A percentile compares a stretch with the other conserved stretches of the same genome.
Conservation (phyloP, 2,329 filamentous ascomycete species). For the Fusarium temperatum region DNA sequence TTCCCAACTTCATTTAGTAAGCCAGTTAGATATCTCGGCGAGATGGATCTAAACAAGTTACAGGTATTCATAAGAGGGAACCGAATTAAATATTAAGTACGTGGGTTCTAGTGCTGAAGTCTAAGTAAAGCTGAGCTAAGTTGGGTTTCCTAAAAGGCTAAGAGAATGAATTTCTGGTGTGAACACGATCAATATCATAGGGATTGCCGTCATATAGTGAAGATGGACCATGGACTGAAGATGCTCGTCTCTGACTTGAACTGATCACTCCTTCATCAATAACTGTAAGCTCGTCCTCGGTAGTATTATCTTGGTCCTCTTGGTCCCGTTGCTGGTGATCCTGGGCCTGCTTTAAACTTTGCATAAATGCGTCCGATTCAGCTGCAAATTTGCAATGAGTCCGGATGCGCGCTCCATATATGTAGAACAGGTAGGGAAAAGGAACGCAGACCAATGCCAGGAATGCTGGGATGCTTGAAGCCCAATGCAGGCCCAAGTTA, state of each 20-base stretch:
- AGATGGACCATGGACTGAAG: not conserved
- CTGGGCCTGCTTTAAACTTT: not conserved
- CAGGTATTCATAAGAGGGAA: fast-evolving
- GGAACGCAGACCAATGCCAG: not conserved
- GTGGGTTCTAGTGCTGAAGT: not conserved
- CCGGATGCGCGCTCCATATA: not conserved
- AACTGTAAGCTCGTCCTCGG: not conserved
- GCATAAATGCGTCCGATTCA: not conserved
- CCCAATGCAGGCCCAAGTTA: not conserved
- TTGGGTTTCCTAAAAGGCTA: not conserved
- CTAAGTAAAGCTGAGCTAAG: no score
- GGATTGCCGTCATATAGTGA: not conserved
- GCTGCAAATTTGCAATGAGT: not conserved
- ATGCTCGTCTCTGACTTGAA: not conserved
- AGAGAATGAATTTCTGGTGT: not conserved
- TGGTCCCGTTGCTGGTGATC: not conserved
- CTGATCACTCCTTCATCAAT: not conserved
- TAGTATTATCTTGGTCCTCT: not conserved
- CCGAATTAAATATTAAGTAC: no score
- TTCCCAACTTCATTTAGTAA: not conserved
- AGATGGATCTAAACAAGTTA: fast-evolving
- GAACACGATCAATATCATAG: not conserved
- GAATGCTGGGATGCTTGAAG: not conserved
- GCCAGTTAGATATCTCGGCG: not conserved
- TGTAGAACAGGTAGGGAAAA: not conserved